Conservation (phyloP, 2,329 filamentous ascomycete species). For the Phialocephala subalpina region DNA sequence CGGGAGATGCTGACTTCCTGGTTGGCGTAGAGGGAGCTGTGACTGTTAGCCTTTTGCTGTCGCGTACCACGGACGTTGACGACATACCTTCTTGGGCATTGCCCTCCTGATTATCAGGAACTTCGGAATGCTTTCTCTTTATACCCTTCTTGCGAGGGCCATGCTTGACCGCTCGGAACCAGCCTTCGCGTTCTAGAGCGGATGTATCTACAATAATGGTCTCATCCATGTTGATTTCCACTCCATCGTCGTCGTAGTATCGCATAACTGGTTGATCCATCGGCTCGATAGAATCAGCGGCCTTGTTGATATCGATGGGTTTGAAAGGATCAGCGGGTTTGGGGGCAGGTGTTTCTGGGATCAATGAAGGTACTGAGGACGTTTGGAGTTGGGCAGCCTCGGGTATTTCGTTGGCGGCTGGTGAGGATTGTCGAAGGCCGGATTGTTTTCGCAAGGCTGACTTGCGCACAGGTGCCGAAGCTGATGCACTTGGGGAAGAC, state of each 20-base stretch:
- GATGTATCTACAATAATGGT: conserved; percentile 37
- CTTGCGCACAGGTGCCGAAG: conserved; percentile 12
- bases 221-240: conserved; percentile 28
- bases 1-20: conserved; percentile 21
- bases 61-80: neutral
- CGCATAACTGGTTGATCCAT: conserved; percentile 2
- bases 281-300: neutral
- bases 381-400: conserved; percentile 10
- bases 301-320: neutral
- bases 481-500: neutral
- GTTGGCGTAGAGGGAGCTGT: conserved; percentile 12
- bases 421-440: neutral
- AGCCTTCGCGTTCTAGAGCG: conserved; percentile 18
- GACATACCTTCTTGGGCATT: conserved; percentile 26
- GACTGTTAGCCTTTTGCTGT: neutral
- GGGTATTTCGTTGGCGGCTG: conserved; percentile 7
- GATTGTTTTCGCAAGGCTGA: conserved; percentile 9
- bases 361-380: conserved; percentile 34
- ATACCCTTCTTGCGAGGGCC: conserved; percentile 19
- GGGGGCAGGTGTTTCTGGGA: conserved; percentile 40
- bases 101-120: conserved; percentile 36
- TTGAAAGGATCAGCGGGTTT: neutral
- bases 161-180: conserved; percentile 11
- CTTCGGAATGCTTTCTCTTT: conserved; percentile 34
- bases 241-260: conserved; percentile 20